Conservation (phyloP, 1,139 yeast genomes). For the Eremothecium sinecaudum region DNA sequence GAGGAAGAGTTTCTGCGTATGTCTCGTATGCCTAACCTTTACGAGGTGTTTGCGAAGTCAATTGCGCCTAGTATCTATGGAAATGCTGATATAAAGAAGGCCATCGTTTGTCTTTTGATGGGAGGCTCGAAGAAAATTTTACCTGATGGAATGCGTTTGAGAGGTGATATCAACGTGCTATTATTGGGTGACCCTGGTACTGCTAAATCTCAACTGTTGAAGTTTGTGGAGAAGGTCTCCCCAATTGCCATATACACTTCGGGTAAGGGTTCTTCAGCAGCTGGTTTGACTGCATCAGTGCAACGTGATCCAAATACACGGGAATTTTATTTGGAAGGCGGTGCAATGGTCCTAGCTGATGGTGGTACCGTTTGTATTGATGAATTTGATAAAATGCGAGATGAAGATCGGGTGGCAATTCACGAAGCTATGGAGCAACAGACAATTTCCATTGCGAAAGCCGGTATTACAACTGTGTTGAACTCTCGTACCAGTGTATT, state of each 20-base stretch:
- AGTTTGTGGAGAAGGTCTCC: conserved; percentile 92
- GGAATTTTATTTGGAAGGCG: conserved; percentile 88
- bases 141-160: conserved; percentile 92
- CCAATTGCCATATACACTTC: conserved; percentile 97
- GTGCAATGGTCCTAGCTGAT: conserved; percentile 92
- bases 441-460: conserved; percentile 97
- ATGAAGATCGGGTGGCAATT: conserved; percentile 96
- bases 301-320: conserved; percentile 90
- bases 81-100: conserved; percentile 81
- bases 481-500: conserved; percentile 93
- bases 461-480: conserved; percentile 93
- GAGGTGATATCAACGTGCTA: conserved; percentile 91
- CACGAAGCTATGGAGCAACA: conserved; percentile 99
- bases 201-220: conserved; percentile 85
- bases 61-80: conserved; percentile 98
- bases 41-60: conserved; percentile 74
- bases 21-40: conserved; percentile 75
- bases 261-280: conserved; percentile 98
- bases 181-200: conserved; percentile 98
- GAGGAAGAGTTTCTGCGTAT: conserved; percentile 81
- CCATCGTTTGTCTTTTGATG: conserved; percentile 82
- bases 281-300: conserved; percentile 93
- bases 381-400: conserved; percentile 98
- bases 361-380: conserved; percentile 99
- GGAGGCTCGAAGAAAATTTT: conserved; percentile 89